Base-by-base conservation (phyloP, 805 yeast species). In the Sugiyamaella floridensis region DNA sequence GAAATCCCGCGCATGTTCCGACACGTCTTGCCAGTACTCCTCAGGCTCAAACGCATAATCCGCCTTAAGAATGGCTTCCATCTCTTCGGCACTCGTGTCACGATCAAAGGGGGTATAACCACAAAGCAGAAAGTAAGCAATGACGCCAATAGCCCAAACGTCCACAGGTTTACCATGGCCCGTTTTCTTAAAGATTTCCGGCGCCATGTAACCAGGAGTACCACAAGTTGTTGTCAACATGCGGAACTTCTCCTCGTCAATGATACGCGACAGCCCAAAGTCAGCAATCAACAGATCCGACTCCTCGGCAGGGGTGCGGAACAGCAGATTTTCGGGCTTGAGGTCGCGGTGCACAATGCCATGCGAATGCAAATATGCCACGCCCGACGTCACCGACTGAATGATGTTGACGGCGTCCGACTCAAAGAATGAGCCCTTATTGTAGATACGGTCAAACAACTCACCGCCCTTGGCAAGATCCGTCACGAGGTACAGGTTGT, bases 41-140 rank as follows among this genome's bases (percentile, higher is more conserved):
- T 73, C 76, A n/a, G 86, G 86, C 54, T 81, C 85, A 57, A 80
- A 81, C 52, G 72, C 70, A 60, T 72, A 83, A 54, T 84, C 85
- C n/a, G 76, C 81, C 12, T 64, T 70, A 19, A 63, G 53, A n/a
- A 85, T 83, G 37, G 87, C 86, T 42, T 79, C 76, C 59, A 76
- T 73, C 11, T 89, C 86, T 61, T 85, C 89, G 1, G 75, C 76
- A 41, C 82, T 83, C 5, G 80, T 76, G 49, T 84, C 89, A 57
- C 89, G 80, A 60, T 85, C 90, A 65, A 85, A 85, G 1, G 92
- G 92, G 68, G 85, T 79, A 63, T 83, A 85, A 1, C 90, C 90
- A 55, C 85, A 76, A 14, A 82, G 73, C 76, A 84, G 76, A 60
- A 85, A 84, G 64, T 84, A 85, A 1, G 83, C 76, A 34, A 83